These are phyloP conservation scores for Galeopsis tetrahit DNA, from an alignment of 257 asterid genomes.

Conservation along the genomic window DNA sequence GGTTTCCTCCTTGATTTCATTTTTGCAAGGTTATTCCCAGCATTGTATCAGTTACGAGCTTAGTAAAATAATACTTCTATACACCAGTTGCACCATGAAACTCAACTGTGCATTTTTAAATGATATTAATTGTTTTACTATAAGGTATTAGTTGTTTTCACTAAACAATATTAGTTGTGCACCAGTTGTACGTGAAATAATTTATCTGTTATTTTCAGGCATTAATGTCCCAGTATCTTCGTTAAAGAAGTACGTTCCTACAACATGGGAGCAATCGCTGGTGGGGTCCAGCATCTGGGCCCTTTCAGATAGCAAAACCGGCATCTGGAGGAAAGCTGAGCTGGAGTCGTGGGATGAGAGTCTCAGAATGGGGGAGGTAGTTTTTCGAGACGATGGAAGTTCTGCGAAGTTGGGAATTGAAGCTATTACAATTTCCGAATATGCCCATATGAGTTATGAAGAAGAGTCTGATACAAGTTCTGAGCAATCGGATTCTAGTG, in stretches of 20 bases:
- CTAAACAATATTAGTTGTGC: too few relatives aligned
- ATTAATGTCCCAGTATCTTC: constrained; percentile 68
- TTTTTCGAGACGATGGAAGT: constrained; percentile 78
- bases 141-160: too few relatives aligned
- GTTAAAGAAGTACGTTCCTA: constrained; percentile 68
- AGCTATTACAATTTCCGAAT: constrained; percentile 63
- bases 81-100: too few relatives aligned
- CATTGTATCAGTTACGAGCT: constrained; percentile 14
- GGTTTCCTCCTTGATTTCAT: background rate
- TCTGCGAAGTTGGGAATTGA: constrained; percentile 69
- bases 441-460: constrained; percentile 61
- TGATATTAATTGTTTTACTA: too few relatives aligned
- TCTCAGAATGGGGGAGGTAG: constrained; percentile 60
- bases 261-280: constrained; percentile 74
- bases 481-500: constrained; percentile 62
- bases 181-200: background rate
- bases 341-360: constrained; percentile 82
- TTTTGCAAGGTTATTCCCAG: constrained; percentile 23
- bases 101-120: too few relatives aligned
- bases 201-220: constrained; percentile 52
- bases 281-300: constrained; percentile 92
- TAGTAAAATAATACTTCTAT: background rate
- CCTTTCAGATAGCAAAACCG: constrained; percentile 53
- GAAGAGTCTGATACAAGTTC: constrained; percentile 63
- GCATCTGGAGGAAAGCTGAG: constrained; percentile 93